Base-by-base conservation (phyloP, 208 protist genomes). In the Leishmania amazonensis region DNA sequence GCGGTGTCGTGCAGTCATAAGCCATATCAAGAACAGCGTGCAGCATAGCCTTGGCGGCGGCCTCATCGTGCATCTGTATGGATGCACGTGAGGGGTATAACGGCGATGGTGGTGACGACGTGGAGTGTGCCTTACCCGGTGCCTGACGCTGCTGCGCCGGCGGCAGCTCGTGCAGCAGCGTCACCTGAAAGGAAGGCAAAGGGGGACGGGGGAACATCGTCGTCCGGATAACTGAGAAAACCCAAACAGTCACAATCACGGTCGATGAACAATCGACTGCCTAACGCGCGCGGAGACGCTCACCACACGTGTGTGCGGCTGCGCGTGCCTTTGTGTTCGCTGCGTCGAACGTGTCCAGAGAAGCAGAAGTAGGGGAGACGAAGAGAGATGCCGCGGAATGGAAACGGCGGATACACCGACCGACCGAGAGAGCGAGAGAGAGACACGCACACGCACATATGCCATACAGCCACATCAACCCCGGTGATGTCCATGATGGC, bases 1-100 rank as follows among this genome's bases (percentile, higher is more conserved):
- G 86, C 60, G 73, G 86, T 17, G 17, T 49, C 40, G 24, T 51
- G 54, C 74, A 82, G 53, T 85, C 74, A 3, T 42, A 15, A 0
- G 83, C 83, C 1, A 83, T 78, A 3, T 76, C 53, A 40, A 93
- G 76, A 13, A 93, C 79, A 53, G 79, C 67, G 64, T 90, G 77
- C 24, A 91, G 72, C 90, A 93, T 93, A 3, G 79, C 60, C 42
- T 83, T 76, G 35, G 85, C 87, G 28, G 65, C 38, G 8, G 57
- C 71, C 72, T 76, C 53, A 40, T 86, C 62, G 28, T 78, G 75
- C n/a, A 49, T 17, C 54, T 65, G 77, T 42, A 58, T 28, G 1
- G 77, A 74, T 40, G 78, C 71, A 38, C 57, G 60, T 38, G 71
- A 42, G 42, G 78, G 40, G 38, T 62, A 81, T 1, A 60, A 49